These are phyloP conservation scores for Botrytis sinoallii DNA, from an alignment of 2,329 filamentous ascomycete genomes.

Conservation along the genomic window DNA sequence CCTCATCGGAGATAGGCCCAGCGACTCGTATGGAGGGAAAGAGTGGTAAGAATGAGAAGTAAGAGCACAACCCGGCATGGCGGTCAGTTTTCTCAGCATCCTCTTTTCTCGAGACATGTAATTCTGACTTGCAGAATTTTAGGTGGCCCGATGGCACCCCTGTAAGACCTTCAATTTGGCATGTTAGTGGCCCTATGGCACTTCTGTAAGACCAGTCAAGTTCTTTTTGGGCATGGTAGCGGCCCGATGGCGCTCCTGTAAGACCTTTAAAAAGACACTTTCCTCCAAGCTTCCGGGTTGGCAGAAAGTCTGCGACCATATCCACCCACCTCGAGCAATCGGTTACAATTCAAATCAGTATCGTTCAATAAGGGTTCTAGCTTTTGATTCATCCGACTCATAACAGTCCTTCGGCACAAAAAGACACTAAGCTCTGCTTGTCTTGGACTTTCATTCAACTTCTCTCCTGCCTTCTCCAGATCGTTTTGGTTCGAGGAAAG, in stretches of 20 bases:
- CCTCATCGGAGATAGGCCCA: not conserved
- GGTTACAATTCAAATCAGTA: not conserved
- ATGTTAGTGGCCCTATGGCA: not conserved
- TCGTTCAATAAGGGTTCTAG: not conserved
- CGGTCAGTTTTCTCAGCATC: not conserved
- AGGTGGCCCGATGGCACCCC: not conserved
- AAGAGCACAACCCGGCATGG: not conserved
- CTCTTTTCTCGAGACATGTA: not conserved
- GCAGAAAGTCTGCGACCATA: not conserved
- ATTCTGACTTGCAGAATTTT: not conserved
- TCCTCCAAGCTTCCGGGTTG: not conserved
- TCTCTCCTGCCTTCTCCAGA: not conserved
- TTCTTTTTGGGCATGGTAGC: not conserved
- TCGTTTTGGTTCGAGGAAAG: not conserved
- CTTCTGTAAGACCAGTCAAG: not conserved
- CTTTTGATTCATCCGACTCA: not conserved
- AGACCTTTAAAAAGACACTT: not conserved
- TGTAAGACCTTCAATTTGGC: not conserved
- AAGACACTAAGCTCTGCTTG: not conserved
- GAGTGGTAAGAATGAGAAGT: not conserved
- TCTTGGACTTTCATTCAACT: not conserved
- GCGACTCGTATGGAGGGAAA: not conserved
- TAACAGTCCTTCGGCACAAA: not conserved
- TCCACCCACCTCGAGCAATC: not conserved
- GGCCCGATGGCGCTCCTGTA: not conserved